Evolutionary conservation across 345 rosid species (phyloP), one percentile per base, ranked within the genome.

Genomic region (Excoecaria agallocha): DNA sequence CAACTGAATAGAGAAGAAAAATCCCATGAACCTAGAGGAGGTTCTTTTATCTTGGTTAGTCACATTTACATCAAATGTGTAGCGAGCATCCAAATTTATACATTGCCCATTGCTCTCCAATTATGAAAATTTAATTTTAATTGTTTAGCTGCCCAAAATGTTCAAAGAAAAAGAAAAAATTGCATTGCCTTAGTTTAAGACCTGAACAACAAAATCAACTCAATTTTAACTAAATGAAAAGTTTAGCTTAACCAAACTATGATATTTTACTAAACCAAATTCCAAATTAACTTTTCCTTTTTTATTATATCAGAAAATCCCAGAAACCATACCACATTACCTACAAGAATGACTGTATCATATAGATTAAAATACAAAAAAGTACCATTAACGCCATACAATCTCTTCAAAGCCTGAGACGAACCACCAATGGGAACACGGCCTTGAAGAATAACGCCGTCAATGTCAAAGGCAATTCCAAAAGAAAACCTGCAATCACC

Each of bases 371-470:
- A 52, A 22, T n/a, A 6, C 7, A 49, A 20, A 49, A 20, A 20
- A 63, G 16, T 65, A 84, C 86, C 86, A 67, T 81, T 73, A 73
- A 77, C 63, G 41, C 48, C 57, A 41, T 77, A 79, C 72, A 86
- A 76, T 81, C 84, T 77, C 51, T 70, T 79, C 64, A 86, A 43
- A 83, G 85, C 84, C 58, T 62, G 80, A 46, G 84, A 76, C 9
- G 86, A 86, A 76, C 85, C 86, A 45, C 86, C 89, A 52, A 84
- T 62, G 49, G 86, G 86, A 61, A 65, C 75, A 22, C 76, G 64
- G 43, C 86, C 86, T 13, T 80, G 81, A 66, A 86, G 86, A 61
- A 86, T 79, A 54, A 86, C 89, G 43, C 89, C 87, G 20, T 86
- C 86, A 19, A 86, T 76, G 55, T 84, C 89, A 58, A 86, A 84